A percentile compares a stretch with the other conserved stretches of the same genome.
phyloP scores from a whole-genome alignment of 768 basidiomycete species.

The Phanerochaete sordida region DNA sequence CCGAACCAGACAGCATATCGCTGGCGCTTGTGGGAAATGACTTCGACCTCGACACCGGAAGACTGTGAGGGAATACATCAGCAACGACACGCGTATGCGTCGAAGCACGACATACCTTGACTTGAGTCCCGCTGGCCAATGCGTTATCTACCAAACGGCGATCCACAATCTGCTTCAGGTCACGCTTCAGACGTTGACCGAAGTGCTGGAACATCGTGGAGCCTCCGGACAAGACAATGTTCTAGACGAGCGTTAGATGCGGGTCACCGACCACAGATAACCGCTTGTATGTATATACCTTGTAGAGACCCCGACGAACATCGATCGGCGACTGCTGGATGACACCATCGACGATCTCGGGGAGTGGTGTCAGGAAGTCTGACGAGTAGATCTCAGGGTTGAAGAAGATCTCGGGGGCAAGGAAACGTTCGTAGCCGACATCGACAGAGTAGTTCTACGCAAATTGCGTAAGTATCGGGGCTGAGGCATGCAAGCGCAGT shows the following conservation, averaged over 20 bases:
- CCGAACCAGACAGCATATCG: constrained; percentile 99
- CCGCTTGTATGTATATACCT: constrained; percentile 44
- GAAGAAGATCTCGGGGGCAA: constrained; percentile 99
- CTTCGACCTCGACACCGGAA: constrained; percentile 95
- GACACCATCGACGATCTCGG: constrained; percentile 93
- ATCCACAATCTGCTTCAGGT: constrained; percentile 92
- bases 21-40: constrained; percentile 97
- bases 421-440: constrained; percentile 97
- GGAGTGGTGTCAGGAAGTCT: constrained; percentile 94
- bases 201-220: constrained; percentile 99
- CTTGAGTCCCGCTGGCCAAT: constrained; percentile 65
- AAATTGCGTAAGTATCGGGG: neutral
- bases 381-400: constrained; percentile 98
- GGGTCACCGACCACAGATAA: neutral
- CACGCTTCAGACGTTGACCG: constrained; percentile 93
- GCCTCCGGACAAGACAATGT: constrained; percentile 95
- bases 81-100: neutral
- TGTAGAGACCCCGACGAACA: constrained; percentile 94
- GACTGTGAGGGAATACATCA: constrained; percentile 47
- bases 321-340: constrained; percentile 97
- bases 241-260: constrained; percentile 43
- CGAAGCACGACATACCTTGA: constrained; percentile 51
- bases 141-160: constrained; percentile 79
- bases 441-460: constrained; percentile 84
- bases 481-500: neutral